phyloP scores from a whole-genome alignment of 2,329 filamentous ascomycete genomes.

The Colletotrichum tropicicola region DNA sequence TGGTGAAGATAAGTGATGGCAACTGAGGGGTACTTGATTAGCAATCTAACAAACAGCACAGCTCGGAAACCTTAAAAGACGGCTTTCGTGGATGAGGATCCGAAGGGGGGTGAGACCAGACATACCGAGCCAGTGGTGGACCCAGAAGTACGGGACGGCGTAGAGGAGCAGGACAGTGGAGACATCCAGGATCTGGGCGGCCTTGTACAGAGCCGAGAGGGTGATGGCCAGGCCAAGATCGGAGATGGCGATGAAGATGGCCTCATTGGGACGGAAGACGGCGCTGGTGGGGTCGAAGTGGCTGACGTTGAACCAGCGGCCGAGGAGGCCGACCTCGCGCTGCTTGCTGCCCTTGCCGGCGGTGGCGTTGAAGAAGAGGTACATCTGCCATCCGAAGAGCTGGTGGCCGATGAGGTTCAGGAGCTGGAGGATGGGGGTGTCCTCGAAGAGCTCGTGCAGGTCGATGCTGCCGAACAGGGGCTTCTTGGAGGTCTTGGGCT shows the following conservation, averaged over 20 bases:
- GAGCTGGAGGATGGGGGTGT: conserved; percentile 66
- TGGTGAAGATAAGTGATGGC: conserved; percentile 82
- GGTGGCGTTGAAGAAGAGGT: conserved; percentile 68
- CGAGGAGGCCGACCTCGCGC: conserved; percentile 41
- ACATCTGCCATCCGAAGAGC: conserved; percentile 70
- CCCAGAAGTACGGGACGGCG: conserved; percentile 72
- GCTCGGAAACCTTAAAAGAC: neutral
- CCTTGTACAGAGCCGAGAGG: conserved; percentile 58
- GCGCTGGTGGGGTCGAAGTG: conserved; percentile 71
- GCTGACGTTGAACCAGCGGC: conserved; percentile 54
- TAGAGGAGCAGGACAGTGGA: conserved; percentile 68
- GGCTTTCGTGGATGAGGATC: neutral
- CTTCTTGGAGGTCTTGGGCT: conserved; percentile 44
- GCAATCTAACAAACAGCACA: neutral
- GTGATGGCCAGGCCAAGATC: conserved; percentile 68
- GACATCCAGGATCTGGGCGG: conserved; percentile 61
- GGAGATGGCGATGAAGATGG: conserved; percentile 63
- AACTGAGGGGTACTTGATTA: conserved; percentile 50
- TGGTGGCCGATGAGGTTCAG: conserved; percentile 68
- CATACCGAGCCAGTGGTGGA: conserved; percentile 75
- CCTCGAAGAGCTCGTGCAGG: conserved; percentile 66
- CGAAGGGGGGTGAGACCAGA: neutral
- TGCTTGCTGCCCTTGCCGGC: conserved; percentile 59
- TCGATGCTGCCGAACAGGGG: conserved; percentile 48
- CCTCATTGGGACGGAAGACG: conserved; percentile 68